These are phyloP conservation scores for Penicillium polonicum DNA, from an alignment of 2,329 filamentous ascomycete species.

Conservation along the genomic window DNA sequence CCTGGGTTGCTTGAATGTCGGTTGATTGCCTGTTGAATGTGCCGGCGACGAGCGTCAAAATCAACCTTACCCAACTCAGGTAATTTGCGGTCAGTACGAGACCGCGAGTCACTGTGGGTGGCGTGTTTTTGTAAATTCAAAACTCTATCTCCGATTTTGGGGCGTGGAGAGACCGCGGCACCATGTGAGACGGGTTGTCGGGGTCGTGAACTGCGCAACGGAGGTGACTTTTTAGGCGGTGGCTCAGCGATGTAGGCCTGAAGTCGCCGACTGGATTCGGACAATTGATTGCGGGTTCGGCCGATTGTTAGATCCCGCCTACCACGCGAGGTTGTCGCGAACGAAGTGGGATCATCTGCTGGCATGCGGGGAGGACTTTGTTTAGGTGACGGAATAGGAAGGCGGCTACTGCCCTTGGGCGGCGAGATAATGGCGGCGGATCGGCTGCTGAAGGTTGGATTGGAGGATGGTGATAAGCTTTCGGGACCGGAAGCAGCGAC, in stretches of 20 bases:
- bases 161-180: constrained; percentile 68
- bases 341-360: constrained; percentile 29
- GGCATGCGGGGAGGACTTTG: constrained; percentile 27
- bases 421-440: constrained; percentile 34
- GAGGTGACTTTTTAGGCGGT: constrained; percentile 71
- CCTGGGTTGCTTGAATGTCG: constrained; percentile 53
- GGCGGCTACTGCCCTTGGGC: constrained; percentile 42
- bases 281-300: constrained; percentile 36
- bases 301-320: constrained; percentile 35
- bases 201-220: constrained; percentile 77
- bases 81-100: constrained; percentile 45
- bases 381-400: constrained; percentile 42
- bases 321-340: constrained; percentile 36
- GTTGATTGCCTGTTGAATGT: constrained; percentile 81
- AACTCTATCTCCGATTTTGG: constrained; percentile 62
- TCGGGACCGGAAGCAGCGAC: constrained; percentile 44
- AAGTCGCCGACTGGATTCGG: constrained; percentile 58
- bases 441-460: constrained; percentile 35
- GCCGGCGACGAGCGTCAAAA: constrained; percentile 76
- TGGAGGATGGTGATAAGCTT: constrained; percentile 38
- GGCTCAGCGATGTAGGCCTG: constrained; percentile 73
- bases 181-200: constrained; percentile 73
- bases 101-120: constrained; percentile 34
- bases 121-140: constrained; percentile 42
- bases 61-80: constrained; percentile 74